Percentiles rank a stretch among this genome's conserved stretches.
Evolutionary conservation across 148 eudicot genomes (phyloP).

Genomic region (Silene uniflora): DNA sequence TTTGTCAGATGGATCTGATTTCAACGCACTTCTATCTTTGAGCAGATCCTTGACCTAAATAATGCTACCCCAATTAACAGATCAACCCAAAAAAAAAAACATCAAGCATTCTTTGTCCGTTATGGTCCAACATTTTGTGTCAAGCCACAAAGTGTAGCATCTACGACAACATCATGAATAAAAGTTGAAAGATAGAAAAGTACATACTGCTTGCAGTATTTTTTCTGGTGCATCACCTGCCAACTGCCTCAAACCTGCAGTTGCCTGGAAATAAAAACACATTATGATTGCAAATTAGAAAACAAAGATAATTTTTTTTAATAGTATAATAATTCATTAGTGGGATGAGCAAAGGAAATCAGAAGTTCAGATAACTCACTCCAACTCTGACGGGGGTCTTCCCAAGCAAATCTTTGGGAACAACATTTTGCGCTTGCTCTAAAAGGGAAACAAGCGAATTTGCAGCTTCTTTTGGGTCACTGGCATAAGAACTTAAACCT

Average conservation of each 20-base stretch:
- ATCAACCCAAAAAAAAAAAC: background rate
- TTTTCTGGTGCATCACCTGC: slow-evolving; percentile 80
- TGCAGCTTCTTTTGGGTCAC: slow-evolving; percentile 81
- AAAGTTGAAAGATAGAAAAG: background rate
- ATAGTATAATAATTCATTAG: background rate
- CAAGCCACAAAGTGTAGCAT: background rate
- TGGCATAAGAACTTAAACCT: slow-evolving; percentile 77
- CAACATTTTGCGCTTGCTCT: slow-evolving; percentile 57
- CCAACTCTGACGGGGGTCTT: slow-evolving; percentile 92
- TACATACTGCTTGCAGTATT: slow-evolving; percentile 86
- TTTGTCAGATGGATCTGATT: slow-evolving; percentile 54
- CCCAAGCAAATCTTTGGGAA: slow-evolving; percentile 61
- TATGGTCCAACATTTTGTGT: background rate
- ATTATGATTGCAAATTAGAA: background rate
- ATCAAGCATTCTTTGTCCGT: background rate
- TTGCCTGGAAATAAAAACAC: slow-evolving; percentile 48
- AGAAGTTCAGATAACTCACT: slow-evolving; percentile 40
- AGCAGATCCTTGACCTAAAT: slow-evolving; percentile 71
- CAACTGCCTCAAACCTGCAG: slow-evolving; percentile 94
- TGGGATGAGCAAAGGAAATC: background rate
- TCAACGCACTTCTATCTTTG: slow-evolving; percentile 53
- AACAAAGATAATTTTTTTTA: background rate
- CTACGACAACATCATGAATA: background rate
- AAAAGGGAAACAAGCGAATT: slow-evolving; percentile 61
- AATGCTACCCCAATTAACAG: too few species aligned